A percentile compares a stretch with the other conserved stretches of the same genome.
phyloP scores from a whole-genome alignment of 116 monocot species.

The Dioscorea cayenensis region DNA sequence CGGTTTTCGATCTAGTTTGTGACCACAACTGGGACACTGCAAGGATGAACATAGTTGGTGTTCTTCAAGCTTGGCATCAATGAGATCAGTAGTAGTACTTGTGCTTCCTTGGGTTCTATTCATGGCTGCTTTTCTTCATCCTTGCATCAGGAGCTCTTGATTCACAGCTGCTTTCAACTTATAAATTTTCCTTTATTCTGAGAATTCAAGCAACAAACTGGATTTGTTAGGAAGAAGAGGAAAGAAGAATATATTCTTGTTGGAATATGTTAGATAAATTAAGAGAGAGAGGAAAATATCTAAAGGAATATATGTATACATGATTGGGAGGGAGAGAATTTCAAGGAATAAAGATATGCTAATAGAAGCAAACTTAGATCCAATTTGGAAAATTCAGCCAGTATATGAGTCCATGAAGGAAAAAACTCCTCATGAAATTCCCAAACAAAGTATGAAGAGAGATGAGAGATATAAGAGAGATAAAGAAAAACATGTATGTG shows the following conservation, averaged over 20 bases:
- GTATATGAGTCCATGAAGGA: neutral
- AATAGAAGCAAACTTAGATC: neutral
- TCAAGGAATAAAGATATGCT: neutral
- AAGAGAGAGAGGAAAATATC: no score
- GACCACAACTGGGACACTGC: conserved; percentile 75
- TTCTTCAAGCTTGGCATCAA: conserved; percentile 69
- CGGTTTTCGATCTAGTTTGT: conserved; percentile 52
- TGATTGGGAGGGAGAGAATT: neutral
- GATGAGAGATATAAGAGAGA: neutral
- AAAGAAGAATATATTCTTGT: no score
- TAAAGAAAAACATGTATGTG: conserved; percentile 1
- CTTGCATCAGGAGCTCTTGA: no score
- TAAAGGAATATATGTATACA: neutral
- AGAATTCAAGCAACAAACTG: no score
- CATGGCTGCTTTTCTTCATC: conserved; percentile 24
- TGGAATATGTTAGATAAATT: no score
- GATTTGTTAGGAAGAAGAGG: no score
- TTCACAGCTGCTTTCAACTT: no score
- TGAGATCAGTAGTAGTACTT: conserved; percentile 39
- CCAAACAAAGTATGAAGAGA: neutral
- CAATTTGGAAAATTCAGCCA: neutral
- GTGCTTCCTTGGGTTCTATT: conserved; percentile 35
- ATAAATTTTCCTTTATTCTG: no score
- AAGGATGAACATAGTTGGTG: conserved; percentile 51
- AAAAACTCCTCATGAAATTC: neutral